Evolutionary conservation across 108 stramenopile genomes (phyloP), one percentile per base, ranked within the genome.

Genomic region (Nannochloropsis gaditana): DNA sequence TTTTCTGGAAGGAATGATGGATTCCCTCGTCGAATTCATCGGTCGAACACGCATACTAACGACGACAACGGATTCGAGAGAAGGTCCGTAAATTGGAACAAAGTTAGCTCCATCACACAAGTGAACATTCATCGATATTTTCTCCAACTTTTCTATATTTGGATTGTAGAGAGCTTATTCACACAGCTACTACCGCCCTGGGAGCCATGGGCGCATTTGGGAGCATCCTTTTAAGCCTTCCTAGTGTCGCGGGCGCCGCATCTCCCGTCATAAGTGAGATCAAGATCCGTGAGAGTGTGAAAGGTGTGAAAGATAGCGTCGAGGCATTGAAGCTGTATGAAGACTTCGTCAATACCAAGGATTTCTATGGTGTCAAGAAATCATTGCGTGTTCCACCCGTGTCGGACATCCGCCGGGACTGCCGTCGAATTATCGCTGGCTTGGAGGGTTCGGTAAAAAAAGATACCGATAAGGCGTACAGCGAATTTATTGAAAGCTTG

Each of bases 161-260:
- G 0, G 31, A 31, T 31, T 31, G n/a, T 73, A 73, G 59, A 73
- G 59, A 73, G 8, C 5, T 73, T 15, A 15, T 73, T n/a, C 59
- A 73, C 1, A n/a, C 15, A 0, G 15, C 59, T 73, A n/a, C 59
- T n/a, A 73, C 59, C 59, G 2, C 59, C 15, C n/a, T 73, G 59
- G n/a, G 59, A n/a, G 59, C 59, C 59, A 73, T 73, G 59, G 59
- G 59, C n/a, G 59, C 59, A 15, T 73, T 73, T 15, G 59, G 59
- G 15, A 73, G 59, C 59, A 15, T 73, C 3, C 59, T 73, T n/a
- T 15, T n/a, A 4, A 2, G 19, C n/a, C n/a, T 73, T n/a, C 59
- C 59, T n/a, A 6, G 59, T n/a, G 59, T n/a, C 19, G 59, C 59
- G 2, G 59, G 59, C n/a, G 59, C 59, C 8, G 59, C 59, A 15